These are phyloP conservation scores for Kwoniella sp. DNA, from an alignment of 768 basidiomycete genomes.

Conservation along the genomic window DNA sequence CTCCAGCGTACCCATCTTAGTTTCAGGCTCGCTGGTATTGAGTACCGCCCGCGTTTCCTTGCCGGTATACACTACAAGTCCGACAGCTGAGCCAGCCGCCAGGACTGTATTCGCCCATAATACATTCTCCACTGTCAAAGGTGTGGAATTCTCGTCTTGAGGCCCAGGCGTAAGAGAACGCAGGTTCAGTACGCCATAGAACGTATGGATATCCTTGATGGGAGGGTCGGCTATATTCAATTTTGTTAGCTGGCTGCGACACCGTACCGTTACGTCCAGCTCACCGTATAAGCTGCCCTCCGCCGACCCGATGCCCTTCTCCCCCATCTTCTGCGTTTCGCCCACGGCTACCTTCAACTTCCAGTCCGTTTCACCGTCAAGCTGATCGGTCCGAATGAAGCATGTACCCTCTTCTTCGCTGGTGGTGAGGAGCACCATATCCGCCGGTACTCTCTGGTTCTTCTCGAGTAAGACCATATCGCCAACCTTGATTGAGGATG, in stretches of 20 bases:
- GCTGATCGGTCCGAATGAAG: conserved; percentile 95
- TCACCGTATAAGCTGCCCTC: conserved; percentile 89
- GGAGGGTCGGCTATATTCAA: conserved; percentile 76
- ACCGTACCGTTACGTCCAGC: conserved; percentile 32
- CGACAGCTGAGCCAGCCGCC: conserved; percentile 89
- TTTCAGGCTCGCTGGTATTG: conserved; percentile 97
- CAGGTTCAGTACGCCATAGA: conserved; percentile 84
- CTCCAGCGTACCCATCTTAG: conserved; percentile 89
- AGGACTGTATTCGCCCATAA: conserved; percentile 98
- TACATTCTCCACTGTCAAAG: conserved; percentile 92
- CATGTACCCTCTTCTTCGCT: conserved; percentile 88
- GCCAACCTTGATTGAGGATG: conserved; percentile 84
- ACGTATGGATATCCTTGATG: conserved; percentile 93
- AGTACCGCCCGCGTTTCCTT: conserved; percentile 94
- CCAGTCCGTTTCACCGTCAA: conserved; percentile 99
- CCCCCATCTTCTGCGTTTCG: conserved; percentile 72
- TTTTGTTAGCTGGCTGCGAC: neutral
- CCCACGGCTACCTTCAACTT: conserved; percentile 89
- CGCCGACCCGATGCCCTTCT: conserved; percentile 63
- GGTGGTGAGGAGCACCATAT: conserved; percentile 84
- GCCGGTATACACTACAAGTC: conserved; percentile 92
- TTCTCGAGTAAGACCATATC: conserved; percentile 91
- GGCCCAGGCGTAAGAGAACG: conserved; percentile 38
- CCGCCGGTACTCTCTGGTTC: conserved; percentile 95
- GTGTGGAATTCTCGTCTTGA: conserved; percentile 57